Conservation (phyloP, 257 asterid species). For the Jaltomata sinuosa region DNA sequence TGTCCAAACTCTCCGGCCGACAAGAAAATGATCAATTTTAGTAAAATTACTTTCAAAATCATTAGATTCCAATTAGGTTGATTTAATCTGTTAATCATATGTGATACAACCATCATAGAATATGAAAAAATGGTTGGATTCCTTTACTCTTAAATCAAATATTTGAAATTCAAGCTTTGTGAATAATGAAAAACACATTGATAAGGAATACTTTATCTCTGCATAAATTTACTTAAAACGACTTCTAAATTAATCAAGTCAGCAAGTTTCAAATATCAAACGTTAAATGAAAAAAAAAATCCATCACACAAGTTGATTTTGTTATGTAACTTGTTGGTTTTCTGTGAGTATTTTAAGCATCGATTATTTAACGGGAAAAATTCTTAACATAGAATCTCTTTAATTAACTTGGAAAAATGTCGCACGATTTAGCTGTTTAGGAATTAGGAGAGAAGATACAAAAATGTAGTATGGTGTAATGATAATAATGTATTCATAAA, state of each 20-base stretch:
- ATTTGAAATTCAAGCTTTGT: background rate
- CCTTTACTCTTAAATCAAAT: background rate
- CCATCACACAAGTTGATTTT: background rate
- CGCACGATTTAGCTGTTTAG: too few relatives aligned
- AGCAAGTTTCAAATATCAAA: background rate
- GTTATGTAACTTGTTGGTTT: background rate
- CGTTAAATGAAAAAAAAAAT: background rate
- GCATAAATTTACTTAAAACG: background rate
- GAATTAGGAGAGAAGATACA: too few relatives aligned
- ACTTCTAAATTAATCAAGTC: background rate
- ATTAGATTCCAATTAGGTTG: background rate
- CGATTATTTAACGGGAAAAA: too few relatives aligned
- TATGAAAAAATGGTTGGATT: background rate
- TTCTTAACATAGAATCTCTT: too few relatives aligned
- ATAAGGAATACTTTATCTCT: background rate
- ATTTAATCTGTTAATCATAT: background rate
- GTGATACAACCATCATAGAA: background rate
- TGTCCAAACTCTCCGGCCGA: background rate
- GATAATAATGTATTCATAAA: too few relatives aligned
- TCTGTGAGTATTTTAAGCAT: too few relatives aligned
- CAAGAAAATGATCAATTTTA: background rate
- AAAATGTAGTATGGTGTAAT: too few relatives aligned
- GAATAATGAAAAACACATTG: background rate
- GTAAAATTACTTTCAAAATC: background rate
- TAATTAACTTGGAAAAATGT: too few relatives aligned